phyloP scores from a whole-genome alignment of 2,329 filamentous ascomycete species.

The Trichoderma endophyticum region DNA sequence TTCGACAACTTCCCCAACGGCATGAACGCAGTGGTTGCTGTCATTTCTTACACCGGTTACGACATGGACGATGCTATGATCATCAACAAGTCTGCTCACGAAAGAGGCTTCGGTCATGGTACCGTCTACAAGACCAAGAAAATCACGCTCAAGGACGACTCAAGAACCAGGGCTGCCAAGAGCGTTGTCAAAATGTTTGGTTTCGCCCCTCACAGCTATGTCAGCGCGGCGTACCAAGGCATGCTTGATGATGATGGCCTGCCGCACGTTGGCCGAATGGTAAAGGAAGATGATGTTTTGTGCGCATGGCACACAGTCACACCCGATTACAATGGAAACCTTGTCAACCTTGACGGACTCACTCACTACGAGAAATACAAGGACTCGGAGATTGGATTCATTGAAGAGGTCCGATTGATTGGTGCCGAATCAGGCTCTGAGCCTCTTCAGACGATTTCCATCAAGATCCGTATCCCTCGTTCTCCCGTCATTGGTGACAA shows the following conservation, averaged over 20 bases:
- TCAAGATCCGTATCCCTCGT: constrained; percentile 90
- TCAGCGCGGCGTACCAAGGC: constrained; percentile 67
- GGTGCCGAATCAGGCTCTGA: constrained; percentile 80
- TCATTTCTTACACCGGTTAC: constrained; percentile 98
- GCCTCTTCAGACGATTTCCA: constrained; percentile 80
- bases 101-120: constrained; percentile 91
- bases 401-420: constrained; percentile 90
- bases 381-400: constrained; percentile 79
- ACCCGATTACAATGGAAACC: constrained; percentile 71
- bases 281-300: constrained; percentile 78
- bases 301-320: constrained; percentile 88
- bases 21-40: constrained; percentile 90
- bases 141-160: constrained; percentile 78
- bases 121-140: constrained; percentile 98
- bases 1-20: constrained; percentile 98
- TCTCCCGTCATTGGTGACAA: constrained; percentile 96
- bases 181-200: constrained; percentile 82
- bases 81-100: constrained; percentile 93
- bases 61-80: constrained; percentile 99
- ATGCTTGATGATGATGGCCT: constrained; percentile 85
- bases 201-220: constrained; percentile 73
- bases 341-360: constrained; percentile 79
- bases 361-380: constrained; percentile 95
- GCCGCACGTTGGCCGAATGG: constrained; percentile 71
- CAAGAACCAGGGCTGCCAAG: constrained; percentile 61